Conservation (phyloP, 768 basidiomycete species). For the Phlegmacium glaucopus region DNA sequence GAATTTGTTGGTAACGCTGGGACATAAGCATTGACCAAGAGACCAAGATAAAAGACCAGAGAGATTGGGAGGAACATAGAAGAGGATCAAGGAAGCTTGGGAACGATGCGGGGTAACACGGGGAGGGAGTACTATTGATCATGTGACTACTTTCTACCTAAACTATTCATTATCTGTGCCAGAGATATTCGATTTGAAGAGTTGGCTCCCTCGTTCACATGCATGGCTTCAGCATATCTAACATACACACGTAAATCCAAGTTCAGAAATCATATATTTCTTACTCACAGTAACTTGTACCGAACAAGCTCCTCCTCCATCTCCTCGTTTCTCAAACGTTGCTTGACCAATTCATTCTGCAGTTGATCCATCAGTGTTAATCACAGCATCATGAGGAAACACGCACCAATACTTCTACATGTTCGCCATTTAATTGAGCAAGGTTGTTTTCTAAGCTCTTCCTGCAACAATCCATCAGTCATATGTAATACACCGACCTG, state of each 20-base stretch:
- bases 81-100: too few species aligned
- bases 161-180: constrained; percentile 37
- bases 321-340: constrained; percentile 87
- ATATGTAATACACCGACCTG: neutral
- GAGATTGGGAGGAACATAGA: neutral
- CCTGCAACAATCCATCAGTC: constrained; percentile 34
- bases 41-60: constrained; percentile 6
- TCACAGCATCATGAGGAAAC: neutral
- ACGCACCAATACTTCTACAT: constrained; percentile 70
- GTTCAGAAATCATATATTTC: constrained; percentile 3
- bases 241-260: neutral
- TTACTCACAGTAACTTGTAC: constrained; percentile 83
- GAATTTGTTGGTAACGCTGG: constrained; percentile 74
- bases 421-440: constrained; percentile 78
- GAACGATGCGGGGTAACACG: too few species aligned
- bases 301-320: constrained; percentile 91
- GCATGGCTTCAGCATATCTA: constrained; percentile 74
- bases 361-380: neutral
- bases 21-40: constrained; percentile 46
- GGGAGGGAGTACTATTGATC: too few species aligned
- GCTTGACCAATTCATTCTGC: constrained; percentile 90
- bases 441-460: constrained; percentile 77
- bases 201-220: constrained; percentile 68
- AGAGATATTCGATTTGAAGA: constrained; percentile 62
- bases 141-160: constrained; percentile 29